phyloP scores from a whole-genome alignment of 2,329 filamentous ascomycete genomes.

The Clonostachys sp. region DNA sequence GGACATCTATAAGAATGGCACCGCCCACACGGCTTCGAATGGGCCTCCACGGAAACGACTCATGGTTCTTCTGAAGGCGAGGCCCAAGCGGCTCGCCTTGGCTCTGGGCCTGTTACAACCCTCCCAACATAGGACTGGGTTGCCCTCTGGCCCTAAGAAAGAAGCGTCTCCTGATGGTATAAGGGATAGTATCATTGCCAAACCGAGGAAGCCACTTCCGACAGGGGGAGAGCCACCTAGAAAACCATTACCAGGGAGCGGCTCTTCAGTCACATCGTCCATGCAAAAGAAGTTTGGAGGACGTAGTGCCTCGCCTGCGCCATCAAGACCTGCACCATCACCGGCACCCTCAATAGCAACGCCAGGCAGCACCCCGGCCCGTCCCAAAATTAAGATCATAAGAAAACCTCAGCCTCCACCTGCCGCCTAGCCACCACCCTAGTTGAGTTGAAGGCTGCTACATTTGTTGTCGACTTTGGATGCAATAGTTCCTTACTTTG shows the following conservation, averaged over 20 bases:
- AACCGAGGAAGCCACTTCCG: constrained; percentile 29
- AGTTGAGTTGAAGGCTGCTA: background rate
- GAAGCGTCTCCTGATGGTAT: constrained; percentile 12
- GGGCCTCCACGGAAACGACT: constrained; percentile 17
- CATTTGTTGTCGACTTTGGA: too few relatives aligned
- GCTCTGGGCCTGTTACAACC: constrained; percentile 21
- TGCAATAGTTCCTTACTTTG: too few relatives aligned
- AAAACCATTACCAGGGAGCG: constrained; percentile 23
- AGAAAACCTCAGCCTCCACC: background rate
- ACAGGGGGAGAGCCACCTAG: constrained; percentile 15
- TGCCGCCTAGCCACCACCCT: background rate
- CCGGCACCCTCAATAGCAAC: background rate
- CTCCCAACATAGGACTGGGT: constrained; percentile 17
- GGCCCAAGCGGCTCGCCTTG: constrained; percentile 23
- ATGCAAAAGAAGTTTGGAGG: background rate
- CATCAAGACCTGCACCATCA: background rate
- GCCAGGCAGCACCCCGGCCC: background rate
- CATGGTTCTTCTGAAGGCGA: constrained; percentile 30
- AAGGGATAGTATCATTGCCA: constrained; percentile 23
- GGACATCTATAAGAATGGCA: constrained; percentile 9
- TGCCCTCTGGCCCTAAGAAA: constrained; percentile 20
- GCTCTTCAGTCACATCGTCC: constrained; percentile 2
- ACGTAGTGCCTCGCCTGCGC: background rate
- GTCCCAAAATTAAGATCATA: constrained; percentile 2
- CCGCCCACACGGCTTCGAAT: constrained; percentile 8